These are phyloP conservation scores for Asterophora parasitica DNA, from an alignment of 768 basidiomycete species.

Conservation along the genomic window DNA sequence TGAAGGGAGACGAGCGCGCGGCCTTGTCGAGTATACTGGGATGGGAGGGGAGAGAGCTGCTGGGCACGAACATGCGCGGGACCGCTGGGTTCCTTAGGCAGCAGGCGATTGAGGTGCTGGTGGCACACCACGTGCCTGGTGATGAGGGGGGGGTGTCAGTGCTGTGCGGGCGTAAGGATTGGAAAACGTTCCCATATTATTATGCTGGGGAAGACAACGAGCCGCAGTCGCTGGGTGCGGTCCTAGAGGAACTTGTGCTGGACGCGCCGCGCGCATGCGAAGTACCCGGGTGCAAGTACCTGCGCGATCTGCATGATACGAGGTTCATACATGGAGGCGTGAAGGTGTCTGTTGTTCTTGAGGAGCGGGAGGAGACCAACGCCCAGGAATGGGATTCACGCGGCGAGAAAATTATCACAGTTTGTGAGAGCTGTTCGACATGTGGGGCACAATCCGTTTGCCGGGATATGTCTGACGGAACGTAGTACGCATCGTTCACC, in stretches of 20 bases:
- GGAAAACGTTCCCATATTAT: constrained; percentile 50
- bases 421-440: constrained; percentile 48
- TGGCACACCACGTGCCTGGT: constrained; percentile 4
- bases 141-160: constrained; percentile 1
- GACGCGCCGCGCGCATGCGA: constrained; percentile 33
- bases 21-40: constrained; percentile 53
- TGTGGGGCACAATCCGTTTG: constrained; percentile 35
- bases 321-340: constrained; percentile 37
- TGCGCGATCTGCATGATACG: constrained; percentile 39
- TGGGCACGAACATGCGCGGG: constrained; percentile 44
- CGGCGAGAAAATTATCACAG: constrained; percentile 24
- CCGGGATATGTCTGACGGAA: constrained; percentile 40
- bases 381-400: constrained; percentile 4
- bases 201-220: constrained; percentile 27
- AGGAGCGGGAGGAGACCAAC: constrained; percentile 5
- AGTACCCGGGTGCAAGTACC: constrained; percentile 28
- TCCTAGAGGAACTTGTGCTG: constrained; percentile 28
- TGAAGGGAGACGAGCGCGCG: constrained; percentile 54
- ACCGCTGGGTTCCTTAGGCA: constrained; percentile 41
- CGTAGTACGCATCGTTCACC: constrained; percentile 36
- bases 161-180: constrained; percentile 42
- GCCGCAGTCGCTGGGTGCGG: constrained; percentile 38
- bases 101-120: constrained; percentile 14
- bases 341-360: constrained; percentile 24
- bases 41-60: constrained; percentile 47